Base-by-base conservation (phyloP, 106 monocot genomes). In the Platanthera zijinensis region DNA sequence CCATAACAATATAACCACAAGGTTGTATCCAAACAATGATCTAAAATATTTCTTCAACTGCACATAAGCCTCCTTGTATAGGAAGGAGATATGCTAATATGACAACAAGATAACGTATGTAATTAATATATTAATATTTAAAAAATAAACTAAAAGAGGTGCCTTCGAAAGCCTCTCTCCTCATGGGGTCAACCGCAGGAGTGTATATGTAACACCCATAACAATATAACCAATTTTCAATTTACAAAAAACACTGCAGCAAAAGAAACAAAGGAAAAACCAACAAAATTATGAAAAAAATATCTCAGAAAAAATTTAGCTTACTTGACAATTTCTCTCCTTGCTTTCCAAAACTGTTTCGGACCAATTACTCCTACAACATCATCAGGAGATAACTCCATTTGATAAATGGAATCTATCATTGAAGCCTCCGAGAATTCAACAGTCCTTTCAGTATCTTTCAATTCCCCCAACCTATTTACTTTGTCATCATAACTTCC, bases 331-430 rank as follows among this genome's bases (percentile, higher is more conserved):
- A 97, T 93, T 46, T 90, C 89, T 59, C 93, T 85, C 79, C 96
- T 87, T 14, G 93, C 93, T 81, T 97, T 97, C 93, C 93, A 93
- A 69, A 97, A 97, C 59, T 91, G 87, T 77, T 97, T 97, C 45
- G 85, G 84, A 78, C 96, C 96, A 77, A 97, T 93, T 50, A 87
- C 76, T 67, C 82, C 86, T 54, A 88, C 96, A 74, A 93, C 86
- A 82, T 91, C 89, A 88, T 97, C 91, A 74, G 93, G 96, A 78
- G 89, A 91, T 75, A 93, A 78, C 59, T 81, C 85, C 28, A 81
- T 50, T 7, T 76, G 84, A 51, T 82, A 78, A 52, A 83, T 50
- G 61, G 81, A 88, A 15, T 92, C 92, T 79, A 86, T 79, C 76
- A 86, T 83, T 22, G 84, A 93, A 10, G 82, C 69, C 10, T 88